Percentiles rank a stretch among this genome's conserved stretches.
These are phyloP conservation scores for Aulographum hederae DNA, from an alignment of 2,329 filamentous ascomycete genomes.

Conservation along the genomic window DNA sequence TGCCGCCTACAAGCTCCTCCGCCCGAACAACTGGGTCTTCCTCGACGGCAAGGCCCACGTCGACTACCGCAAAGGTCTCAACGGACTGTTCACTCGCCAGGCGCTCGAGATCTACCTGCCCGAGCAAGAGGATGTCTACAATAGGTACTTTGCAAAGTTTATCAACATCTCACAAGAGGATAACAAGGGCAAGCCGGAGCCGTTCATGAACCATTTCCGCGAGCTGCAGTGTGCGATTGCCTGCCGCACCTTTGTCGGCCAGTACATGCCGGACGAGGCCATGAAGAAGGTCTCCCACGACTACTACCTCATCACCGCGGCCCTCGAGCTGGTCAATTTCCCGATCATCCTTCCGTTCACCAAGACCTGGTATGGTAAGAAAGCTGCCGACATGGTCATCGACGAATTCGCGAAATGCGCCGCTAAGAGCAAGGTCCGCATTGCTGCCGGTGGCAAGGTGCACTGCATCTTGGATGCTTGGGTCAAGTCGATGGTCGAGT, in stretches of 20 bases:
- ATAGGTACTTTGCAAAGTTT: constrained; percentile 68
- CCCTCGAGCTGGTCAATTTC: constrained; percentile 94
- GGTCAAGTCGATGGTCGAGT: constrained; percentile 77
- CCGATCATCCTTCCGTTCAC: constrained; percentile 91
- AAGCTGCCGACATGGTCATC: constrained; percentile 81
- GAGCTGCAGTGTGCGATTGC: constrained; percentile 91
- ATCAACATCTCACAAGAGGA: constrained; percentile 50
- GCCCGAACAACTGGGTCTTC: constrained; percentile 90
- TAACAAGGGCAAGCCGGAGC: constrained; percentile 54
- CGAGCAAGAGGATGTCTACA: constrained; percentile 81
- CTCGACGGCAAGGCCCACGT: constrained; percentile 88
- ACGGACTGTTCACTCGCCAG: constrained; percentile 81
- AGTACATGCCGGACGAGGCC: constrained; percentile 80
- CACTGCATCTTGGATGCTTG: constrained; percentile 93
- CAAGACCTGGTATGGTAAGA: constrained; percentile 94
- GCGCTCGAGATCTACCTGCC: constrained; percentile 80
- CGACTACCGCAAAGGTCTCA: constrained; percentile 93
- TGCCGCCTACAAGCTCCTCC: constrained; percentile 79
- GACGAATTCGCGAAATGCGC: constrained; percentile 80
- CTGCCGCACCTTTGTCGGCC: constrained; percentile 89
- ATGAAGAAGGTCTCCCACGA: constrained; percentile 92
- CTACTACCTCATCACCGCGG: constrained; percentile 91
- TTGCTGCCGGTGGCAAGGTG: constrained; percentile 71
- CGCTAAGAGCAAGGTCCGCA: constrained; percentile 80
- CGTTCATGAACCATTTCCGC: constrained; percentile 84